phyloP scores from a whole-genome alignment of 129 eudicot genomes.

The Tagetes erecta region DNA sequence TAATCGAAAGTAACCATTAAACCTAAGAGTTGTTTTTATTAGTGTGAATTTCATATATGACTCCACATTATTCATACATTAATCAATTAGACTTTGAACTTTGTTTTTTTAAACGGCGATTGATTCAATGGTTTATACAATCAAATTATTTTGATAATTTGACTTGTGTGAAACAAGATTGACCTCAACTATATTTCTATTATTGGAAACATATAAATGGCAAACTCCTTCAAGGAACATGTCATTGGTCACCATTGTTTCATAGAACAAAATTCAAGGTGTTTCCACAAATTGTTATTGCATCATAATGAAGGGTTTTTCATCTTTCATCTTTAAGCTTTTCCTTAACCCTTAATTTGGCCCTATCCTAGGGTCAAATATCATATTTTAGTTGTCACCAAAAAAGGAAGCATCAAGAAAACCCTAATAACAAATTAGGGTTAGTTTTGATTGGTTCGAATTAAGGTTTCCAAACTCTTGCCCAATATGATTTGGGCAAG shows the following conservation, averaged over 20 bases:
- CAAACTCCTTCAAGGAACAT: too few relatives aligned
- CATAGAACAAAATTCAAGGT: conserved; percentile 6
- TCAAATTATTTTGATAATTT: background rate
- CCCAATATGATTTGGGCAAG: conserved; percentile 30
- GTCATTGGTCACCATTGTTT: conserved; percentile 11
- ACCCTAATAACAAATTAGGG: conserved; percentile 10
- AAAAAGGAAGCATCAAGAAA: background rate
- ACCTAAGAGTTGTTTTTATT: too few relatives aligned
- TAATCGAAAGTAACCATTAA: too few relatives aligned
- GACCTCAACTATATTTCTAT: conserved; percentile 21
- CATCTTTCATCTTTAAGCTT: conserved; percentile 22
- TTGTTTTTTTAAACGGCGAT: too few relatives aligned
- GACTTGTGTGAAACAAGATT: conserved; percentile 20
- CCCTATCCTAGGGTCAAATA: conserved; percentile 16
- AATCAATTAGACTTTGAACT: too few relatives aligned
- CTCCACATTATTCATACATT: too few relatives aligned
- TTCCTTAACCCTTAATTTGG: conserved; percentile 3
- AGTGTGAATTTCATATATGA: too few relatives aligned
- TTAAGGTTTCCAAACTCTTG: conserved; percentile 19
- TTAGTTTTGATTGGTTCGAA: conserved; percentile 11
- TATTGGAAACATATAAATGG: conserved; percentile 1
- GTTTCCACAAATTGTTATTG: background rate
- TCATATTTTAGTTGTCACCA: background rate
- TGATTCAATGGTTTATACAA: too few relatives aligned
- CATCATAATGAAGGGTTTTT: conserved; percentile 25